phyloP scores from a whole-genome alignment of 495 filamentous ascomycete species.

The Melanomma pulvis-pyrius region DNA sequence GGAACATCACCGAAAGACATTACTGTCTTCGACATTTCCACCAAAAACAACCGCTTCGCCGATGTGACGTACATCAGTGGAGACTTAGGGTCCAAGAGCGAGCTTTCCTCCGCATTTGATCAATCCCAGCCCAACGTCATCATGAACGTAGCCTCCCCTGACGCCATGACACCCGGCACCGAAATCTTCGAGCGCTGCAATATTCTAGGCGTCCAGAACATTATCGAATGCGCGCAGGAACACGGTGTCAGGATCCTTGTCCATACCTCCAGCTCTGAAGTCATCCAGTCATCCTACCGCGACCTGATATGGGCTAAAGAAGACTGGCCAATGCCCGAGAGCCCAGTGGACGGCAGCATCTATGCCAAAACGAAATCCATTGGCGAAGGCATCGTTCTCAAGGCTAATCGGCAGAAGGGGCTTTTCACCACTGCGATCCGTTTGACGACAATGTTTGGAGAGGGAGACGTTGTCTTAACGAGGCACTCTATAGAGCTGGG shows the following conservation, averaged over 20 bases:
- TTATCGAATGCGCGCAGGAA: slow-evolving; percentile 73
- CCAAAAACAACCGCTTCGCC: slow-evolving; percentile 65
- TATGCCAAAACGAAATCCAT: slow-evolving; percentile 62
- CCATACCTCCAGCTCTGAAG: slow-evolving; percentile 86
- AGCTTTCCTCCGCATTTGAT: slow-evolving; percentile 67
- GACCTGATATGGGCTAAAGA: slow-evolving; percentile 89
- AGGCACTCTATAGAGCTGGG: slow-evolving; percentile 61
- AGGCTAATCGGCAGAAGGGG: slow-evolving; percentile 72
- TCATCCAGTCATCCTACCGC: slow-evolving; percentile 71
- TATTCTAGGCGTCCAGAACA: slow-evolving; percentile 78
- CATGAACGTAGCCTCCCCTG: slow-evolving; percentile 80
- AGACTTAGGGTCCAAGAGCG: slow-evolving; percentile 76
- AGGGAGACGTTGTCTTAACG: slow-evolving; percentile 56
- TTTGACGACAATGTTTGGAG: slow-evolving; percentile 84
- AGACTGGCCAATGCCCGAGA: slow-evolving; percentile 73
- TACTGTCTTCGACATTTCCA: slow-evolving; percentile 80
- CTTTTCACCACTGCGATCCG: slow-evolving; percentile 75
- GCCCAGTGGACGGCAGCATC: slow-evolving; percentile 72
- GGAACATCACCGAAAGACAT: slow-evolving; percentile 59
- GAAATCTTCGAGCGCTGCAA: slow-evolving; percentile 81
- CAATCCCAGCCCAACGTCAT: slow-evolving; percentile 77
- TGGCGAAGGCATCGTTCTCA: slow-evolving; percentile 79
- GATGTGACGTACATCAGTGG: slow-evolving; percentile 78
- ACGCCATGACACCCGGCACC: slow-evolving; percentile 9
- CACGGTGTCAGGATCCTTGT: slow-evolving; percentile 83